Base-by-base conservation (phyloP, 2,329 filamentous ascomycete genomes). In the Ascochyta lentis region DNA sequence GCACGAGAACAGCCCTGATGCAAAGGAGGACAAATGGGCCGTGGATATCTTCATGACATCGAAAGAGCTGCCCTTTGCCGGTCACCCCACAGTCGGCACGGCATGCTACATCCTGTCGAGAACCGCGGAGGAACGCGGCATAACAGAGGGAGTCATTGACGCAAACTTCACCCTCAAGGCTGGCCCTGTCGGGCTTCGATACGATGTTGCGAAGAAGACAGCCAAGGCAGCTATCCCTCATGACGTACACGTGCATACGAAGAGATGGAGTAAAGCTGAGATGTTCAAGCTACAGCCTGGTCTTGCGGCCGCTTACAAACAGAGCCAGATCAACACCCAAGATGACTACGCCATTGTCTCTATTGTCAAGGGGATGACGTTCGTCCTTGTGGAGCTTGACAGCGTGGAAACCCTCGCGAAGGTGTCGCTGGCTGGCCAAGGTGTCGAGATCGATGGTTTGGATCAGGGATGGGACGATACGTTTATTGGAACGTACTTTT, bases 331-430 rank as follows among this genome's bases (percentile, higher is more conserved):
- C 22, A 49, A 54, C 10, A 31, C 63, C 5, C 59, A 63, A 26
- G 57, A 67, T 61, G 48, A 69, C 60, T 72, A 60, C 29, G 64
- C 75, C 13, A 62, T 79, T 12, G 76, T 80, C 10, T 79, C 76
- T 39, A 78, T 92, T 41, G 89, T 92, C 33, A 85, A 85, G 40
- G 90, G 90, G 43, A 89, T 93, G 87, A 85, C 84, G 0, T 92
- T 92, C 72, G 75, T 86, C n/a, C 81, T 91, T 29, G 78, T 89
- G 13, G 77, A 84, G 61, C 78, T 95, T 22, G 79, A 84, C 0
- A 81, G 80, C 49, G 73, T 91, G 9, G 85, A 86, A 27, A 80
- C 83, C 7, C 79, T 94, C 16, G 80, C 76, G 5, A 64, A 73
- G 12, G 72, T 80, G 10, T 76, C 80, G 3, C 62, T 74, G 27